Evolutionary conservation across 345 rosid species (phyloP).

Genomic region (Diplotaxis tenuifolia): DNA sequence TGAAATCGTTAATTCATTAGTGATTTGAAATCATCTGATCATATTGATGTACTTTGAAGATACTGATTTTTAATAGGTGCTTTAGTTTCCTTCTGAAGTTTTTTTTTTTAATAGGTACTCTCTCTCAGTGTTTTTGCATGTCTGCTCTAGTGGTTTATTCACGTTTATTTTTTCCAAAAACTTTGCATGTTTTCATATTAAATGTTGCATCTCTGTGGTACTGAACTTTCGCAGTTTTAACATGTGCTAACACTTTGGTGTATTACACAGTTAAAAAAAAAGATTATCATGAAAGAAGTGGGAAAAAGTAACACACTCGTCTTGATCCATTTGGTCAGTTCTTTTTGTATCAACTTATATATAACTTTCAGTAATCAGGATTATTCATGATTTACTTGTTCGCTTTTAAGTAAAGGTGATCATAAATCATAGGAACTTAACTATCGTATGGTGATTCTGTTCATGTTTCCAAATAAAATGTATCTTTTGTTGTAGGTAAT

Average conservation of each 20-base stretch:
- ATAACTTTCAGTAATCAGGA: background rate
- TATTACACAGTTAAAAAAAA: no score
- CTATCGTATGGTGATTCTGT: conserved; percentile 56
- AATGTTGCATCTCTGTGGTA: background rate
- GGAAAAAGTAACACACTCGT: background rate
- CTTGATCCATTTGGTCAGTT: background rate
- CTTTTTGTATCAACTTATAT: background rate
- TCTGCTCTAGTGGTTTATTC: background rate
- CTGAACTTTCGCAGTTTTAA: conserved; percentile 15
- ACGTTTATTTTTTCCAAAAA: background rate
- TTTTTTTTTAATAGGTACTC: background rate
- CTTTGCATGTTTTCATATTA: background rate
- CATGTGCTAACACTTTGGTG: conserved; percentile 11
- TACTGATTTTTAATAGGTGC: no score
- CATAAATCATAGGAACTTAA: conserved; percentile 41
- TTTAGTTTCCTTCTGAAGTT: no score
- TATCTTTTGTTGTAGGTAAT: conserved; percentile 99
- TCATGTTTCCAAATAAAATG: conserved; percentile 75
- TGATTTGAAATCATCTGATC: conserved; percentile 35
- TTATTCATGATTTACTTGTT: background rate
- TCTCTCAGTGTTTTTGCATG: background rate
- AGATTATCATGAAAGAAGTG: background rate
- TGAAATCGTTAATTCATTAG: background rate
- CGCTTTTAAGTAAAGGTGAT: no score
- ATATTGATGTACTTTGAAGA: background rate